Percentiles rank a stretch among this genome's conserved stretches.
Evolutionary conservation across 768 basidiomycete species (phyloP).

Genomic region (Kwoniella europaea): DNA sequence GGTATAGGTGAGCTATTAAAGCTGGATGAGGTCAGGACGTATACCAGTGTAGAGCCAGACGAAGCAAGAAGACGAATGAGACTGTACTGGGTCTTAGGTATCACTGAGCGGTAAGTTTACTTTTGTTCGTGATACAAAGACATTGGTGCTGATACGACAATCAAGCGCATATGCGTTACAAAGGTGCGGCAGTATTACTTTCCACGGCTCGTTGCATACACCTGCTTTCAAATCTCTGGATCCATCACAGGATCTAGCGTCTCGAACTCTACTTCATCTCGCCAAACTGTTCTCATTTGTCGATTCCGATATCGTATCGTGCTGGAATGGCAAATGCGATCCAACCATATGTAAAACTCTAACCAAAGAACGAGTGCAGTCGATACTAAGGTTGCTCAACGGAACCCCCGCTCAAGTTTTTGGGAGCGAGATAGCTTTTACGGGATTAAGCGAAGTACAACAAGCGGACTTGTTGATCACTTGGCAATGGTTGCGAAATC

Average conservation of each 20-base stretch:
- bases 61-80: constrained; percentile 35
- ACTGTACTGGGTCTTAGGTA: constrained; percentile 44
- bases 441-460: constrained; percentile 35
- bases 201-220: constrained; percentile 6
- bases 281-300: constrained; percentile 40
- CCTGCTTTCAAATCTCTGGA: constrained; percentile 2
- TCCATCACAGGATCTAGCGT: constrained; percentile 21
- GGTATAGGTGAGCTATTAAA: constrained; percentile 36
- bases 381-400: constrained; percentile 16
- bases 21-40: constrained; percentile 24
- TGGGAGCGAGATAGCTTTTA: constrained; percentile 14
- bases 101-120: constrained; percentile 43
- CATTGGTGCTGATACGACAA: neutral
- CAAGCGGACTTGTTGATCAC: constrained; percentile 46
- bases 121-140: neutral
- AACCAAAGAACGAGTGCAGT: constrained; percentile 7
- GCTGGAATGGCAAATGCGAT: constrained; percentile 45
- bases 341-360: constrained; percentile 25
- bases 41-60: constrained; percentile 20
- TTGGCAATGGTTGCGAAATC: constrained; percentile 47
- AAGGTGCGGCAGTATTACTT: constrained; percentile 28
- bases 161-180: constrained; percentile 47
- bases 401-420: constrained; percentile 32
- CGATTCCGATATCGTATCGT: constrained; percentile 41
- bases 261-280: constrained; percentile 34